Conservation (phyloP, 805 yeast genomes). For the Saturnispora hagleri region DNA sequence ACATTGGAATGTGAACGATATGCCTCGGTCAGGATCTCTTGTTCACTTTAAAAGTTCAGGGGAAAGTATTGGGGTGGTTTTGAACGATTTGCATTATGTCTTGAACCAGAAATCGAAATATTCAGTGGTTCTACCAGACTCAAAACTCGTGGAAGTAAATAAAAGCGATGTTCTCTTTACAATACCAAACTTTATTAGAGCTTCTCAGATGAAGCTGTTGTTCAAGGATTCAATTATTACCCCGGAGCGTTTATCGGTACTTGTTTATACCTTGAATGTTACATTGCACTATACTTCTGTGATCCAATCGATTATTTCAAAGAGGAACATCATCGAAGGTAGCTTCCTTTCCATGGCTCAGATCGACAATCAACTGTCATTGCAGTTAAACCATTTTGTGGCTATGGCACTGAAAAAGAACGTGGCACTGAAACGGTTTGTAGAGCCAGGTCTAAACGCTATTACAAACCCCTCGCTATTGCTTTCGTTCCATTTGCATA, state of each 20-base stretch:
- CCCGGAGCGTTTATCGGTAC: neutral
- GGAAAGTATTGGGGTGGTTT: slow-evolving; percentile 10
- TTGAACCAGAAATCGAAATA: slow-evolving; percentile 2
- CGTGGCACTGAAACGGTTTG: slow-evolving; percentile 2
- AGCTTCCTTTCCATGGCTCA: slow-evolving; percentile 8
- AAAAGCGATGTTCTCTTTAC: slow-evolving; percentile 36
- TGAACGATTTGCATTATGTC: slow-evolving; percentile 10
- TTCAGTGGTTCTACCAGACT: slow-evolving; percentile 19
- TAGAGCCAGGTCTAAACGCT: slow-evolving; percentile 6
- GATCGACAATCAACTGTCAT: slow-evolving; percentile 11
- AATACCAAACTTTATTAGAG: slow-evolving; percentile 11
- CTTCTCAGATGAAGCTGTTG: neutral
- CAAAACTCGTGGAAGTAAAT: slow-evolving; percentile 44
- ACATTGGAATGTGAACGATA: neutral
- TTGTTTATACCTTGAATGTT: slow-evolving; percentile 10
- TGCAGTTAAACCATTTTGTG: slow-evolving; percentile 4
- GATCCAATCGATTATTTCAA: slow-evolving; percentile 2
- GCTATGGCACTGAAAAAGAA: neutral
- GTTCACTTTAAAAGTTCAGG: slow-evolving; percentile 9
- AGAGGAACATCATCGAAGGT: slow-evolving; percentile 8
- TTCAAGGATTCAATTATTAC: neutral
- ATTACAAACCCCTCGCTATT: slow-evolving; percentile 12
- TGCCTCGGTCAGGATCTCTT: slow-evolving; percentile 11
- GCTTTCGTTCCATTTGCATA: slow-evolving; percentile 17
- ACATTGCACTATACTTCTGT: slow-evolving; percentile 5